Evolutionary conservation across 495 filamentous ascomycete genomes (phyloP), one percentile per base, ranked within the genome.

Genomic region (Sabuloglossum arenarium): DNA sequence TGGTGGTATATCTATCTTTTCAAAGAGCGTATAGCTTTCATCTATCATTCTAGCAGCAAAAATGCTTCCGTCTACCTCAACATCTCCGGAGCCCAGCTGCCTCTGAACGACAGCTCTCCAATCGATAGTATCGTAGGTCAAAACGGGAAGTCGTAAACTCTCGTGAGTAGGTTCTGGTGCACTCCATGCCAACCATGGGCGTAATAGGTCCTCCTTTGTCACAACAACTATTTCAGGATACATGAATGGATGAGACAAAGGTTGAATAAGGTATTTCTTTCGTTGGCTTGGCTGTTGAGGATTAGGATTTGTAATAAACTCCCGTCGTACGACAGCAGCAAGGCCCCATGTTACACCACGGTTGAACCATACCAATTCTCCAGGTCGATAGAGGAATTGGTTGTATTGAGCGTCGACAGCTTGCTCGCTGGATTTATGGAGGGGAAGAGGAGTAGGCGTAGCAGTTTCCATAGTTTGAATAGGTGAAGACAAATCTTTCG

Each of bases 101-200:
- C 69, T 68, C 25, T 63, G 57, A 14, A 65, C 21, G 12, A 76
- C 62, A 19, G 62, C 64, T 54, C 71, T 63, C 79, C 79, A 82
- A 32, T 74, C 70, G 12, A 79, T 65, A 39, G 66, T 66, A 3
- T 77, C 73, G 60, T 72, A 82, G 12, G 60, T 58, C 4, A 64
- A 37, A 43, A 59, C 63, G 14, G 30, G 31, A 6, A 53, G 29
- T 9, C 61, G 54, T 3, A 71, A 57, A 19, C 34, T 56, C 30
- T 55, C 59, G 62, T 66, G 49, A 31, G 56, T 66, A 30, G 70
- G 61, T 52, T 60, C 54, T 4, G 79, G 79, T 24, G 73, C 73
- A 55, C 71, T 79, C 79, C 79, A 80, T 2, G 79, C 79, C 30
- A 81, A 69, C 78, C 78, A 82, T 2, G 79, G 79, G 24, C 77